phyloP scores from a whole-genome alignment of 2,329 filamentous ascomycete genomes.

The Pezicula radicicola region DNA sequence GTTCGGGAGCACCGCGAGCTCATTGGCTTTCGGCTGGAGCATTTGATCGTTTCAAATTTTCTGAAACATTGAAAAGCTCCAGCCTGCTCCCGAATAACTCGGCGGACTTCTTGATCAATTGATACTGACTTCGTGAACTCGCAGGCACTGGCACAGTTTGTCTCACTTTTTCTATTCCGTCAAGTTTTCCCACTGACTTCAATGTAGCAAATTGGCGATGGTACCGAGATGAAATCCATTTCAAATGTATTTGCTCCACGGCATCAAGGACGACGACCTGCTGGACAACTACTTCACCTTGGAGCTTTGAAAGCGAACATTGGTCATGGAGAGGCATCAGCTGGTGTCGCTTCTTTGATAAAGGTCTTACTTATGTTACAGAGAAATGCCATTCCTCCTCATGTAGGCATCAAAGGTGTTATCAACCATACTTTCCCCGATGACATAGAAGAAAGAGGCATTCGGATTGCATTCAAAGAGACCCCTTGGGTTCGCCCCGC shows the following conservation, averaged over 20 bases:
- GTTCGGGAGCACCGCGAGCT: conserved; percentile 59
- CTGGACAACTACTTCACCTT: conserved; percentile 48
- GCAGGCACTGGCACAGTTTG: too few relatives aligned
- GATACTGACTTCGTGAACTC: too few relatives aligned
- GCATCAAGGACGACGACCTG: conserved; percentile 31
- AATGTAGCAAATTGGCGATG: too few relatives aligned
- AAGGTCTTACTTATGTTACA: conserved; percentile 22
- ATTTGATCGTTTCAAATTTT: too few relatives aligned
- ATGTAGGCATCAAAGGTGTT: conserved; percentile 23
- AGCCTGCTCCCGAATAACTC: too few relatives aligned
- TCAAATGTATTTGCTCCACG: too few relatives aligned
- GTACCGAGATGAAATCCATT: too few relatives aligned
- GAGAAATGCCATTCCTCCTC: conserved; percentile 17
- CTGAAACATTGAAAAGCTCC: too few relatives aligned
- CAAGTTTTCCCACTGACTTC: too few relatives aligned
- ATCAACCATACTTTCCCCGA: conserved; percentile 23
- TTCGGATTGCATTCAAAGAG: conserved; percentile 34
- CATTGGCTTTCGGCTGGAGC: too few relatives aligned
- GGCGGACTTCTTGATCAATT: too few relatives aligned
- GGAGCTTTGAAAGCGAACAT: conserved; percentile 53
- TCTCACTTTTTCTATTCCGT: too few relatives aligned
- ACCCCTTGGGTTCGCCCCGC: conserved; percentile 19
- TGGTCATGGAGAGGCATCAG: conserved; percentile 25
- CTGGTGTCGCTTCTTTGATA: conserved; percentile 23
- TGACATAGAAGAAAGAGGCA: conserved; percentile 36